A percentile compares a stretch with the other conserved stretches of the same genome.
These are phyloP conservation scores for Anacardium occidentale DNA, from an alignment of 345 rosid species.

Conservation along the genomic window DNA sequence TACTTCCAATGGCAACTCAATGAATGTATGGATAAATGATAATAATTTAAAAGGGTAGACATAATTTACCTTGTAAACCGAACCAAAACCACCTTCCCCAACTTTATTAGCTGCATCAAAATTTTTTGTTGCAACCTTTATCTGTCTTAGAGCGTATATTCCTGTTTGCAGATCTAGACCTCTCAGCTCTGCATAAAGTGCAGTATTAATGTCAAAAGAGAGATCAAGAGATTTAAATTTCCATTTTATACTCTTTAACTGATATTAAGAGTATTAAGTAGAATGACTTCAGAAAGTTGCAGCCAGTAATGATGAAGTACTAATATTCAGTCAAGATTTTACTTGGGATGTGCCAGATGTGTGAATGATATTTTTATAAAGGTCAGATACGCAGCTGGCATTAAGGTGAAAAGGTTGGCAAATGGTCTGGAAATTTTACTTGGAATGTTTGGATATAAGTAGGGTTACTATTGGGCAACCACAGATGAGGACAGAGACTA, in stretches of 20 bases:
- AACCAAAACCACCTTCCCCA: constrained; percentile 86
- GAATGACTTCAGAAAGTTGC: not conserved
- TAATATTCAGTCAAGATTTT: not conserved
- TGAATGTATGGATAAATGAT: constrained; percentile 1
- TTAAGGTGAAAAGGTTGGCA: no score
- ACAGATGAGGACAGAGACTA: no score
- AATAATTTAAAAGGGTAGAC: not conserved
- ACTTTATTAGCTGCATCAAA: constrained; percentile 56
- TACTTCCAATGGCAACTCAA: not conserved
- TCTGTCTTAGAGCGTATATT: constrained; percentile 55
- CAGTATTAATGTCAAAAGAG: constrained; percentile 21
- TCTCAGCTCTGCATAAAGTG: constrained; percentile 48
- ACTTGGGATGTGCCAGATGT: no score
- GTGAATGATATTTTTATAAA: no score
- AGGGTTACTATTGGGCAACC: no score
- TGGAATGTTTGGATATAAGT: no score
- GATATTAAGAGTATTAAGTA: not conserved
- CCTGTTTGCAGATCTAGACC: constrained; percentile 69
- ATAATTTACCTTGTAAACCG: constrained; percentile 57
- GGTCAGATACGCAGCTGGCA: no score
- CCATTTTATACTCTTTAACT: not conserved
- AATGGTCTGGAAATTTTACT: no score
- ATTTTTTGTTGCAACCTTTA: constrained; percentile 65
- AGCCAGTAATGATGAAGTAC: not conserved
- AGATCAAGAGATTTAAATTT: not conserved